Evolutionary conservation across 176 grass and related monocot species (phyloP).

Genomic region (Aegilops tauschii): DNA sequence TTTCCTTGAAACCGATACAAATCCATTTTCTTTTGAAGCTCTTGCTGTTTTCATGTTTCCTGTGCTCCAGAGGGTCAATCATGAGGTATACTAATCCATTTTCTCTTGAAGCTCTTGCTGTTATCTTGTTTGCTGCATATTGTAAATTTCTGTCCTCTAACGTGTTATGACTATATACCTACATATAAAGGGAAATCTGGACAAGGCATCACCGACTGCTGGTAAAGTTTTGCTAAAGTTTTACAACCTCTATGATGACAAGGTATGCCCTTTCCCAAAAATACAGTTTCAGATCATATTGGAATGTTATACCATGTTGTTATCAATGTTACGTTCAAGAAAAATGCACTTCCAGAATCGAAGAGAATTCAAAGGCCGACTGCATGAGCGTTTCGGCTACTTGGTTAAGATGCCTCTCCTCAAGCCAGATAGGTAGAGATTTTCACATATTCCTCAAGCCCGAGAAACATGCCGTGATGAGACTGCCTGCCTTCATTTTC

Average conservation of each 20-base stretch:
- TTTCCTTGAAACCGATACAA: slow-evolving; percentile 51
- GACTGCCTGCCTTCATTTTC: not conserved
- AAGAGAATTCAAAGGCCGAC: slow-evolving; percentile 65
- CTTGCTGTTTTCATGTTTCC: slow-evolving; percentile 87
- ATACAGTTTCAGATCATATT: slow-evolving; percentile 8
- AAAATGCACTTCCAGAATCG: slow-evolving; percentile 60
- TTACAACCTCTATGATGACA: slow-evolving; percentile 86
- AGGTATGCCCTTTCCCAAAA: slow-evolving; percentile 49
- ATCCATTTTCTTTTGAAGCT: slow-evolving; percentile 95
- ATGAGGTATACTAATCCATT: slow-evolving; percentile 57
- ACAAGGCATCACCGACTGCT: slow-evolving; percentile 56
- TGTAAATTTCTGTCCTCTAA: slow-evolving; percentile 7
- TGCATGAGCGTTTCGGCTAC: slow-evolving; percentile 81
- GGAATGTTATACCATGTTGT: not conserved
- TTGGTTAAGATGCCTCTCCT: slow-evolving; percentile 95
- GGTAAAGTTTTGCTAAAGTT: slow-evolving; percentile 89
- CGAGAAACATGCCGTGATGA: not conserved
- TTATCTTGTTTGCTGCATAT: slow-evolving; percentile 40
- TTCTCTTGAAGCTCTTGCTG: slow-evolving; percentile 79
- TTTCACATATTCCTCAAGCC: not conserved
- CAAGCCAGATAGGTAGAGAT: slow-evolving; percentile 71
- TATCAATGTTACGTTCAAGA: not conserved
- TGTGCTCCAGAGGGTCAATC: slow-evolving; percentile 78
- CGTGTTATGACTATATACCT: slow-evolving; percentile 27
- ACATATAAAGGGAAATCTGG: slow-evolving; percentile 72